Evolutionary conservation across 164 flowering plant genomes (phyloP).

Genomic region (Vitis cinerea): DNA sequence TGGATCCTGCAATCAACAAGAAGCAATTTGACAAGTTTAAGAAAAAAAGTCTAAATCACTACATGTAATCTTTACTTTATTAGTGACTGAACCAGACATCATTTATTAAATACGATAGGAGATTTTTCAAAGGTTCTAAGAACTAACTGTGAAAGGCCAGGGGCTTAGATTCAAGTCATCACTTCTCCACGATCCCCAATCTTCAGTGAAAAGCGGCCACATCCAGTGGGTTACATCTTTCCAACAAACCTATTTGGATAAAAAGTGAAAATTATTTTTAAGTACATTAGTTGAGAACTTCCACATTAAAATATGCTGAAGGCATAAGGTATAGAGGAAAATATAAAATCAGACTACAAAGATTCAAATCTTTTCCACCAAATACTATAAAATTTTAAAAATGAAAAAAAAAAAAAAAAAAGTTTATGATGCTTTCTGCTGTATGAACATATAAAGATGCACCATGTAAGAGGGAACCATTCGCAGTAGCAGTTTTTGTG

Average conservation of each 20-base stretch:
- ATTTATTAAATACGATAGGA: not conserved
- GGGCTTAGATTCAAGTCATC: slow-evolving; percentile 61
- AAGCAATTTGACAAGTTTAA: slow-evolving; percentile 4
- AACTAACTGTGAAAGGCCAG: slow-evolving; percentile 72
- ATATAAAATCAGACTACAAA: too few relatives aligned
- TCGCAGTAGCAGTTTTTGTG: not conserved
- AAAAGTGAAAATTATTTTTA: slow-evolving; percentile 9
- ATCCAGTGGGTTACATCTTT: slow-evolving; percentile 93
- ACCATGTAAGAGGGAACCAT: not conserved
- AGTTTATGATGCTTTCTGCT: not conserved
- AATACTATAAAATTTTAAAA: not conserved
- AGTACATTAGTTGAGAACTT: not conserved
- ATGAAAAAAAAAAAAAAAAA: not conserved
- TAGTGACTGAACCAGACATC: not conserved
- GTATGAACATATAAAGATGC: not conserved
- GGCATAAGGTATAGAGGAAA: too few relatives aligned
- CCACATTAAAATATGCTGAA: too few relatives aligned
- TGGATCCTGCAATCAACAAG: slow-evolving; percentile 67
- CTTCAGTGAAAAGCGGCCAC: slow-evolving; percentile 96
- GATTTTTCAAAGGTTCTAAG: not conserved
- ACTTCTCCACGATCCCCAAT: slow-evolving; percentile 86
- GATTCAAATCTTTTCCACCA: too few relatives aligned
- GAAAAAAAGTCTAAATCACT: not conserved
- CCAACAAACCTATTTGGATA: slow-evolving; percentile 65
- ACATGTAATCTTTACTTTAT: too few relatives aligned